These are phyloP conservation scores for Auricularia sp. DNA, from an alignment of 768 basidiomycete genomes.

Conservation along the genomic window DNA sequence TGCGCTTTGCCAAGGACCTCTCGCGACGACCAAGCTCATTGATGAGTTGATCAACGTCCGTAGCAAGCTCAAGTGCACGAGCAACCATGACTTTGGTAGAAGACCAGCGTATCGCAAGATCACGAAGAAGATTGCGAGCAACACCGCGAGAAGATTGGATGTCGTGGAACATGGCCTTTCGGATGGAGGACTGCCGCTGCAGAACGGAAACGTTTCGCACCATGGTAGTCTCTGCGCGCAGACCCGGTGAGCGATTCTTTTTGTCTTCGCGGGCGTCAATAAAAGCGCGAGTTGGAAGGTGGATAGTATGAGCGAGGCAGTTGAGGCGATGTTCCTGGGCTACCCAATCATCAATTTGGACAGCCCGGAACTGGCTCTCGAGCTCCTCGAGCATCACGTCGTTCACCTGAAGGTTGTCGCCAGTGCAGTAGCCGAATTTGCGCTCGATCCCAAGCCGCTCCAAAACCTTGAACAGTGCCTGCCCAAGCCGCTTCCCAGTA, in stretches of 20 bases:
- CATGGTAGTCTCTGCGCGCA: not conserved
- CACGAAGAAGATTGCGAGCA: slow-evolving; percentile 11
- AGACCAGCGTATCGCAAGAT: not conserved
- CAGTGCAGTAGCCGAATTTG: too few relatives aligned
- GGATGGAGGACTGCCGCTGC: not conserved
- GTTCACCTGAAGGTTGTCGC: too few relatives aligned
- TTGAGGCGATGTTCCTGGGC: too few relatives aligned
- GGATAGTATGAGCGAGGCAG: slow-evolving; percentile 30
- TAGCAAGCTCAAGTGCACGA: not conserved
- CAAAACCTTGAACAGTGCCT: too few relatives aligned
- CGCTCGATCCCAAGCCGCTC: too few relatives aligned
- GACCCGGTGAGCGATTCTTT: slow-evolving; percentile 28
- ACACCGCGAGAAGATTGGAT: not conserved
- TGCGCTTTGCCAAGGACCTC: not conserved
- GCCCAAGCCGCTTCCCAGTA: too few relatives aligned
- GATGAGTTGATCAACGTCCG: not conserved
- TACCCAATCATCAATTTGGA: too few relatives aligned
- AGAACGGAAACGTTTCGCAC: not conserved
- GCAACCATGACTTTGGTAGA: not conserved
- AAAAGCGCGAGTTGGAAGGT: slow-evolving; percentile 30
- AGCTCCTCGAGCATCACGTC: too few relatives aligned
- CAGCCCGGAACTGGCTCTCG: too few relatives aligned
- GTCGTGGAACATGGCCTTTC: not conserved
- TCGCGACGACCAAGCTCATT: not conserved
- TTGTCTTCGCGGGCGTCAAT: slow-evolving; percentile 33